Evolutionary conservation across 139 green algal species (phyloP).

Genomic region (Auxenochlorella pyrenoidosa): DNA sequence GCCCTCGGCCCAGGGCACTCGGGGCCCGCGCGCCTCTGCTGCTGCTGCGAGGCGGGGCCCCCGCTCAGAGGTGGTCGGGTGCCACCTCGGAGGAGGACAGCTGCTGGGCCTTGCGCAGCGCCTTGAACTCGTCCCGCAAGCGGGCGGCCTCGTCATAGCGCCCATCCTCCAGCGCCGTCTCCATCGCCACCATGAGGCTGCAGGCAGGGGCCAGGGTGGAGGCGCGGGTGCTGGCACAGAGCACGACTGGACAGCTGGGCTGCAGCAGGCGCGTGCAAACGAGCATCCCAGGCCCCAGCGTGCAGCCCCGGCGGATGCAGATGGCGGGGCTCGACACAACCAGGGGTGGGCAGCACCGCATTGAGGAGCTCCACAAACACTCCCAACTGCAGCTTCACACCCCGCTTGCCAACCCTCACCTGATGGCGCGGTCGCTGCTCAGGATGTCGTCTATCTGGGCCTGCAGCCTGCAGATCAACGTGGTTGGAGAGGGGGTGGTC

Average conservation of each 20-base stretch:
- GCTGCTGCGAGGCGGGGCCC: no score
- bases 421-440: constrained; percentile 41
- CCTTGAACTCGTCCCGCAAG: constrained; percentile 50
- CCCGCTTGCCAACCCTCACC: background rate
- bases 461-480: constrained; percentile 42
- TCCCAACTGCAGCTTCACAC: background rate
- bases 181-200: constrained; percentile 60
- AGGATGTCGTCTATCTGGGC: constrained; percentile 63
- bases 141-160: constrained; percentile 53
- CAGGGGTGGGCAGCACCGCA: no score
- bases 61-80: background rate
- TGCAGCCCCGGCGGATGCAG: no score
- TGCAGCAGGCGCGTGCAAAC: no score
- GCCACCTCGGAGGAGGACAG: constrained; percentile 11
- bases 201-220: background rate
- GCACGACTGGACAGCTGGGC: no score
- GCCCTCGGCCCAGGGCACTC: no score
- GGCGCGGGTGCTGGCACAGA: no score
- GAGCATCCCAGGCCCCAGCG: no score
- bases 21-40: no score
- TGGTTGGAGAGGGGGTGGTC: background rate
- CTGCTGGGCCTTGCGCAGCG: constrained; percentile 22
- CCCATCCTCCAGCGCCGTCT: constrained; percentile 65
- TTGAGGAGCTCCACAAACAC: background rate
- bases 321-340: no score